These are phyloP conservation scores for Cornus controversa DNA, from an alignment of 148 eudicot genomes.

Conservation along the genomic window DNA sequence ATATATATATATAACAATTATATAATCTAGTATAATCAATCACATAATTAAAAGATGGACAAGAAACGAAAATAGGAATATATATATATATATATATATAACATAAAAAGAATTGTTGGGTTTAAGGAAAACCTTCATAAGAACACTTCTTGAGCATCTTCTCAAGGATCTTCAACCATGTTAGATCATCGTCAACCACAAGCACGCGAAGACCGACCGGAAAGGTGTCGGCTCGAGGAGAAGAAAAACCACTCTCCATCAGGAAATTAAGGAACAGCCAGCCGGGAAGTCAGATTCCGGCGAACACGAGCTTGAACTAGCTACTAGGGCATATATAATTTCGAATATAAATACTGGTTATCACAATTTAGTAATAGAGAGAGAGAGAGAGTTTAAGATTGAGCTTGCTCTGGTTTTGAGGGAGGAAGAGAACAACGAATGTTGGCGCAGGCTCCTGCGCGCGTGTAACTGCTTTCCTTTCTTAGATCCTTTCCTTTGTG, in stretches of 20 bases:
- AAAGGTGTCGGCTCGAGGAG: constrained; percentile 62
- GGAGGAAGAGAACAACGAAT: constrained; percentile 37
- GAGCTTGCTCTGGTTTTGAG: constrained; percentile 8
- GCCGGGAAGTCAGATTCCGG: neutral
- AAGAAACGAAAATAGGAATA: no score
- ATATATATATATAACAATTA: no score
- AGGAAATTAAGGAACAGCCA: neutral
- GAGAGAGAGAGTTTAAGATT: constrained; percentile 3
- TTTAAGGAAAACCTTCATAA: constrained; percentile 64
- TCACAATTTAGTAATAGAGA: neutral
- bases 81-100: neutral
- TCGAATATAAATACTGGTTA: no score
- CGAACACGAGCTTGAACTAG: neutral
- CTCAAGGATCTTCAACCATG: constrained; percentile 87
- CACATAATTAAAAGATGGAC: no score
- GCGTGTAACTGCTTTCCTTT: neutral
- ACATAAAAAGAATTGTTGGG: neutral
- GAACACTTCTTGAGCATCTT: constrained; percentile 96
- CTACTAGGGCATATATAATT: constrained; percentile 8
- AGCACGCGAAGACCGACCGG: constrained; percentile 86
- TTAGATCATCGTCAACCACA: constrained; percentile 91
- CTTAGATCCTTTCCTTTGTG: neutral
- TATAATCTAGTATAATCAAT: no score
- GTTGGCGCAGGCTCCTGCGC: neutral
- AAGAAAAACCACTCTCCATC: constrained; percentile 62